phyloP scores from a whole-genome alignment of 768 basidiomycete genomes.

The Myochromella boudieri region DNA sequence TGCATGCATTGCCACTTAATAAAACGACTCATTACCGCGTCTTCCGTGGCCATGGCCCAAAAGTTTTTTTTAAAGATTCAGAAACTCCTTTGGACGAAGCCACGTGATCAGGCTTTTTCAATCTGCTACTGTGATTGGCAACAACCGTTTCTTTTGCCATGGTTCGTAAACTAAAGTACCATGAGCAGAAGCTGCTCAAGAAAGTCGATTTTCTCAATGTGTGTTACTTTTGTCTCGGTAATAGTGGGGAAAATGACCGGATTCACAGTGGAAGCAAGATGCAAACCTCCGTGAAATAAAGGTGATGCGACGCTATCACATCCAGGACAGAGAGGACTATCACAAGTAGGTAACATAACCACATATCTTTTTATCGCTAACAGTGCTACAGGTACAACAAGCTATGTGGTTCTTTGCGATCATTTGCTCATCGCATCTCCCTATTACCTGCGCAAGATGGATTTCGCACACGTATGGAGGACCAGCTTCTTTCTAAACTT shows the following conservation, averaged over 20 bases:
- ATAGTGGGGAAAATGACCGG: constrained; percentile 6
- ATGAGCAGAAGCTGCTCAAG: constrained; percentile 92
- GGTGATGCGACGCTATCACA: constrained; percentile 93
- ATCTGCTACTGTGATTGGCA: too few species aligned
- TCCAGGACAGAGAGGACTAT: constrained; percentile 93
- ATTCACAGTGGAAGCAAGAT: constrained; percentile 91
- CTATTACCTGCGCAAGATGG: constrained; percentile 89
- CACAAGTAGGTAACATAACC: constrained; percentile 59
- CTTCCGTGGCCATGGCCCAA: too few species aligned
- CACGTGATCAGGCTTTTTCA: too few species aligned
- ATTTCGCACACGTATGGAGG: constrained; percentile 82
- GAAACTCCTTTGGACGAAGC: too few species aligned
- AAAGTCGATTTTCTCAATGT: constrained; percentile 98
- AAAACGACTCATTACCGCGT: too few species aligned
- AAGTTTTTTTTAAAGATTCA: too few species aligned
- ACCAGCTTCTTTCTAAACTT: constrained; percentile 85
- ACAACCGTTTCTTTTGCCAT: constrained; percentile 39
- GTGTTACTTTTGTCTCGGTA: constrained; percentile 23
- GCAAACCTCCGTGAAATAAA: constrained; percentile 86
- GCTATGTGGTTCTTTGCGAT: constrained; percentile 83
- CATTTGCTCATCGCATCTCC: constrained; percentile 84
- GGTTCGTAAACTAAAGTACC: constrained; percentile 94
- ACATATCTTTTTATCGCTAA: neutral
- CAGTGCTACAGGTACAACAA: constrained; percentile 77
- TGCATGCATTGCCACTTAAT: neutral